Evolutionary conservation across 164 flowering plant species (phyloP).

Genomic region (Annona squamosa): DNA sequence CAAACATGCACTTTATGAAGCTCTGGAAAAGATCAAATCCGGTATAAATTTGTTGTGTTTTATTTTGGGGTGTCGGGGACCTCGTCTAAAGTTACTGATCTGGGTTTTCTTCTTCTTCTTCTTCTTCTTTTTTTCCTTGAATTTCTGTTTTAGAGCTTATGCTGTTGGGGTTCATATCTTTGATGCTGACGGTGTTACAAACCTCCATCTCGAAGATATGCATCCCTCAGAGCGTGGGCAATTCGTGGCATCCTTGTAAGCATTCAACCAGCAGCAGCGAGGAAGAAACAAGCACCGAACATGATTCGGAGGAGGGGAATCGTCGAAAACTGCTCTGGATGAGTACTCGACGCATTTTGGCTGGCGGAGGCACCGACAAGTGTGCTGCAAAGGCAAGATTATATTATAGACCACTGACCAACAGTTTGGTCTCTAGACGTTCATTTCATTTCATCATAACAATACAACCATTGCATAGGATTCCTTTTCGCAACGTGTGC

Average conservation of each 20-base stretch:
- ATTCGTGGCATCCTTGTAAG: constrained; percentile 46
- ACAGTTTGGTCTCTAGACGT: neutral
- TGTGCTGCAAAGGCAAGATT: constrained; percentile 34
- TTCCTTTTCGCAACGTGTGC: no score
- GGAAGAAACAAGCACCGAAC: constrained; percentile 7
- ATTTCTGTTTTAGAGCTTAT: constrained; percentile 39
- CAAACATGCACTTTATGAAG: constrained; percentile 48
- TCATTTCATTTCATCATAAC: no score
- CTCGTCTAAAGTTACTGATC: neutral
- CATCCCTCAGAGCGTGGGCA: constrained; percentile 26
- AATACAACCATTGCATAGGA: no score
- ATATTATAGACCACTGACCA: neutral
- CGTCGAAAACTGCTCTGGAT: constrained; percentile 35
- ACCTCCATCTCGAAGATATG: constrained; percentile 34
- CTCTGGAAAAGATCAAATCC: constrained; percentile 61
- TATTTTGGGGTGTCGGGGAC: no score
- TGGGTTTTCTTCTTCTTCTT: neutral
- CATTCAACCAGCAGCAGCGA: neutral
- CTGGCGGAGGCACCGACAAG: constrained; percentile 23
- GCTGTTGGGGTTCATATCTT: constrained; percentile 66
- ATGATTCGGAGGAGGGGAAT: neutral
- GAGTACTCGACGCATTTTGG: constrained; percentile 32
- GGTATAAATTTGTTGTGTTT: constrained; percentile 17
- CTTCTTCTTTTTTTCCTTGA: neutral
- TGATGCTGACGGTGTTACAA: constrained; percentile 45